These are phyloP conservation scores for Tinospora cordifolia DNA, from an alignment of 164 flowering plant species.

Conservation along the genomic window DNA sequence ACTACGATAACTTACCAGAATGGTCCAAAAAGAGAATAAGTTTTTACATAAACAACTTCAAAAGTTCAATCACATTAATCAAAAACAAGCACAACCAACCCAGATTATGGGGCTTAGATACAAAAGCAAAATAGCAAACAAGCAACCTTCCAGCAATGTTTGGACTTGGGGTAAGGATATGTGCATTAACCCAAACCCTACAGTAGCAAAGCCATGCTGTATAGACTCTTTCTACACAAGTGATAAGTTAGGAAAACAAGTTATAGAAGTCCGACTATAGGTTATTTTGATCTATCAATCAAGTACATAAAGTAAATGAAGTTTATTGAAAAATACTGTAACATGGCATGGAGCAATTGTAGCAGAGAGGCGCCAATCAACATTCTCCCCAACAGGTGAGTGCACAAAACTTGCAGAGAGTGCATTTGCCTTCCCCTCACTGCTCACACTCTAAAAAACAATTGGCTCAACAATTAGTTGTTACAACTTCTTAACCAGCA, in stretches of 20 bases:
- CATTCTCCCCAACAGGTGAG: slow-evolving; percentile 74
- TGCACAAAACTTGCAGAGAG: slow-evolving; percentile 75
- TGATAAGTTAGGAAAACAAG: background rate
- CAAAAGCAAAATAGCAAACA: too few relatives aligned
- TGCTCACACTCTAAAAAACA: slow-evolving; percentile 71
- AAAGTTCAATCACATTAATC: too few relatives aligned
- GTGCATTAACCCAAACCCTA: too few relatives aligned
- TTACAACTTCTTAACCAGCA: background rate
- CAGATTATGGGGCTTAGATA: too few relatives aligned
- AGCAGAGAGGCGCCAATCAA: slow-evolving; percentile 96
- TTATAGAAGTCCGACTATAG: background rate
- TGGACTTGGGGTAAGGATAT: too few relatives aligned
- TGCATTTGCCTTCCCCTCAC: slow-evolving; percentile 84
- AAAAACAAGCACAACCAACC: too few relatives aligned
- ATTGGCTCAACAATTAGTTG: background rate
- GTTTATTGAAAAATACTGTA: slow-evolving; percentile 42
- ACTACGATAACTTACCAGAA: too few relatives aligned
- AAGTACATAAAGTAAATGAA: background rate
- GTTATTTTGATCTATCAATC: background rate
- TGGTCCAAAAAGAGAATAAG: too few relatives aligned
- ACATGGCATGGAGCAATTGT: slow-evolving; percentile 95
- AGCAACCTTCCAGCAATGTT: too few relatives aligned
- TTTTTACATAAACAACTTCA: background rate
- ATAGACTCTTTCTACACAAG: too few relatives aligned
- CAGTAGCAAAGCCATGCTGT: too few relatives aligned